Evolutionary conservation across 2,329 filamentous ascomycete genomes (phyloP).

Genomic region (Xylaria sp.): DNA sequence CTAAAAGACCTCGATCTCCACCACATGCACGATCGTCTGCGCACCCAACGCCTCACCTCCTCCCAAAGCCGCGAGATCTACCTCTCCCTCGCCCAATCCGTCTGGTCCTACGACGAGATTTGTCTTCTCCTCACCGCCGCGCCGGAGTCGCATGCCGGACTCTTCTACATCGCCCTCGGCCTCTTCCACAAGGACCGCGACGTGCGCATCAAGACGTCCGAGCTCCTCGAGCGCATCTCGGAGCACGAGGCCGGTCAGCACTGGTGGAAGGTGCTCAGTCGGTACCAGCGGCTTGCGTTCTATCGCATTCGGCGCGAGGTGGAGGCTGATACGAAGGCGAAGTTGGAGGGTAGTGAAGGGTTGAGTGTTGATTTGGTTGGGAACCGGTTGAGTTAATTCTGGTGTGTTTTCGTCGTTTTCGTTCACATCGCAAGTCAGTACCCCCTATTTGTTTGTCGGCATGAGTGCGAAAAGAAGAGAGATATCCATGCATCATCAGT

Average conservation of each 20-base stretch:
- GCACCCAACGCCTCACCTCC: slow-evolving; percentile 71
- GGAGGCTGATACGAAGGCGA: slow-evolving; percentile 47
- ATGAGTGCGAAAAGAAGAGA: not conserved
- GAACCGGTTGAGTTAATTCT: slow-evolving; percentile 44
- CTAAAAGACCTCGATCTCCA: slow-evolving; percentile 80
- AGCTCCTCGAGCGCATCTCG: slow-evolving; percentile 73
- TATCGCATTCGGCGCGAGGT: slow-evolving; percentile 67
- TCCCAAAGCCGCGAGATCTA: slow-evolving; percentile 80
- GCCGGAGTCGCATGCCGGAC: slow-evolving; percentile 76
- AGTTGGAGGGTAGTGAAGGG: slow-evolving; percentile 41
- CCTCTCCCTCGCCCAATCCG: slow-evolving; percentile 67
- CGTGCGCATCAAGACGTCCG: slow-evolving; percentile 71
- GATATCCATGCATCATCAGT: slow-evolving; percentile 13
- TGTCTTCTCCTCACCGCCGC: slow-evolving; percentile 77
- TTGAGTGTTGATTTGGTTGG: slow-evolving; percentile 37
- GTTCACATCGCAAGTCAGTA: slow-evolving; percentile 6
- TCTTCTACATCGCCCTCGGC: slow-evolving; percentile 87
- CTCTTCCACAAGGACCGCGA: slow-evolving; percentile 84
- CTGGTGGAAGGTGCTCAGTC: slow-evolving; percentile 81
- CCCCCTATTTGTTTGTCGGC: not conserved
- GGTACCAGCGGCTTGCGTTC: slow-evolving; percentile 84
- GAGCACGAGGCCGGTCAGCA: slow-evolving; percentile 87
- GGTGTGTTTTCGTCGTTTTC: not conserved
- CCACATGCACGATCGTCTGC: slow-evolving; percentile 87
- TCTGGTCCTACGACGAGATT: slow-evolving; percentile 77